phyloP scores from a whole-genome alignment of 495 filamentous ascomycete genomes.

The Thermochaetoides thermophila region DNA sequence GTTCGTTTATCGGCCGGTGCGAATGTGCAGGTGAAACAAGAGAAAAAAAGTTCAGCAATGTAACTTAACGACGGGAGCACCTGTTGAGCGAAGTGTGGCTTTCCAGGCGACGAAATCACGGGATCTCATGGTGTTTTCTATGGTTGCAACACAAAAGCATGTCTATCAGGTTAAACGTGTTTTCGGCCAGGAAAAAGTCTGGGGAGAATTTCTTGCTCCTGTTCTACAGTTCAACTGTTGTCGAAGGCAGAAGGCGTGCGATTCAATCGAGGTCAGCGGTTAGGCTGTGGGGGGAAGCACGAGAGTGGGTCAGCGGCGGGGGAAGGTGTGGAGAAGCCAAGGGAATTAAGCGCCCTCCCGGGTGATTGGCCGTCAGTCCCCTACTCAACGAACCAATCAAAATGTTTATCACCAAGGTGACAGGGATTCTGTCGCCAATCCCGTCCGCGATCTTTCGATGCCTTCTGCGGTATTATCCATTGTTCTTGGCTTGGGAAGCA shows the following conservation, averaged over 20 bases:
- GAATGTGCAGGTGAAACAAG: too few relatives aligned
- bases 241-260: constrained; percentile 6
- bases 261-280: constrained; percentile 3
- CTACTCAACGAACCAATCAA: constrained; percentile 21
- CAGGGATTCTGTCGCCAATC: constrained; percentile 15
- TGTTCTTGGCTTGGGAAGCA: constrained; percentile 7
- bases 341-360: constrained; percentile 19
- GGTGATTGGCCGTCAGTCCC: constrained; percentile 15
- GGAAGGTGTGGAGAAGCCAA: constrained; percentile 4
- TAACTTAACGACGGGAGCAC: too few relatives aligned
- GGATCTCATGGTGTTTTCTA: neutral
- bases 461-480: constrained; percentile 14
- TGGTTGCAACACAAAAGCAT: neutral
- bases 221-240: neutral
- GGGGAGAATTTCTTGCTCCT: neutral
- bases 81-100: too few relatives aligned
- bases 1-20: too few relatives aligned
- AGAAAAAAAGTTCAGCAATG: too few relatives aligned
- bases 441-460: constrained; percentile 13
- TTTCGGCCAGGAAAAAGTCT: neutral
- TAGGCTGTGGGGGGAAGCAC: constrained; percentile 2
- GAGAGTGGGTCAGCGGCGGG: constrained; percentile 5
- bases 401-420: constrained; percentile 14
- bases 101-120: too few relatives aligned
- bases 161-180: too few relatives aligned